A percentile compares a stretch with the other conserved stretches of the same genome.
phyloP scores from a whole-genome alignment of 2,329 filamentous ascomycete species.

The Trichoderma semiorbis region DNA sequence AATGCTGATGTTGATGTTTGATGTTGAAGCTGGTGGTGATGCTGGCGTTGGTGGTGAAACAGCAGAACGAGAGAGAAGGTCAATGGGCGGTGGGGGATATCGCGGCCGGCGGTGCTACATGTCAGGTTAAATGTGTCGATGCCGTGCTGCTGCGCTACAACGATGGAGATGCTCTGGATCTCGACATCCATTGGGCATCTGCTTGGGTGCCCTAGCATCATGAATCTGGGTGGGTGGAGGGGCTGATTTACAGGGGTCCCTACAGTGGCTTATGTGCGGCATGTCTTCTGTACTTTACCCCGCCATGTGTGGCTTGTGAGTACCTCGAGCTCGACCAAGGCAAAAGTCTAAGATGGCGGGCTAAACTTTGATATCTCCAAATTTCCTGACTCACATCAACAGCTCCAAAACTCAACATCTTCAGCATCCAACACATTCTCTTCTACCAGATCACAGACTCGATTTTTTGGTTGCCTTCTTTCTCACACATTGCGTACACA shows the following conservation, averaged over 20 bases:
- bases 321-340: not conserved
- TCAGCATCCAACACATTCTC: not conserved
- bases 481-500: too few species aligned
- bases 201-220: not conserved
- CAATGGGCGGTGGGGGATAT: slow-evolving; percentile 21
- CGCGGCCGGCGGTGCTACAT: not conserved
- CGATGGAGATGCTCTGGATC: not conserved
- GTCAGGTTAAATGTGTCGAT: not conserved
- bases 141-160: not conserved
- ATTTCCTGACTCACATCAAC: slow-evolving; percentile 7
- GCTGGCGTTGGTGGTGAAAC: not conserved
- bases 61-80: not conserved
- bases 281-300: not conserved
- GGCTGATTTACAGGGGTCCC: not conserved
- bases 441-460: not conserved
- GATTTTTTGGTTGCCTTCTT: not conserved
- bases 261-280: not conserved
- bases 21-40: not conserved
- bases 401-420: not conserved
- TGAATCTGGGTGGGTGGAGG: not conserved
- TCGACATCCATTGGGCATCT: slow-evolving; percentile 6
- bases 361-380: not conserved
- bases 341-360: not conserved
- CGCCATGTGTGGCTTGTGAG: slow-evolving; percentile 1
- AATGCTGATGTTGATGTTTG: not conserved